These are phyloP conservation scores for Fusarium sp. DNA, from an alignment of 2,329 filamentous ascomycete species.

Conservation along the genomic window DNA sequence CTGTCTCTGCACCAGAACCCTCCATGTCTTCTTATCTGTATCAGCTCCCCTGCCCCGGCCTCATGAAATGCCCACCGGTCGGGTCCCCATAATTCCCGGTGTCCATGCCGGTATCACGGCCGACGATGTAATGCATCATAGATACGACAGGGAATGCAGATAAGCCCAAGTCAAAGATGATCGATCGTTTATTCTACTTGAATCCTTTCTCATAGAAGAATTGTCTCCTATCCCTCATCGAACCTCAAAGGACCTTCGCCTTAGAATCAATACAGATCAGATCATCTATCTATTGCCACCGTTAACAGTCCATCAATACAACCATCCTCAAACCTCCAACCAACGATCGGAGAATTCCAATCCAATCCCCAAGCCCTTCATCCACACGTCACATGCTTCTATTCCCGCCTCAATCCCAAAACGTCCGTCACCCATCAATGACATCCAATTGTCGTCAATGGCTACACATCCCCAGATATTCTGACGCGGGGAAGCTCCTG, in stretches of 20 bases:
- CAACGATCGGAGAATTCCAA: background rate
- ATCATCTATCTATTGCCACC: background rate
- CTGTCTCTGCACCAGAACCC: too few relatives aligned
- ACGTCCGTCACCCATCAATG: background rate
- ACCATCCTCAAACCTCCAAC: background rate
- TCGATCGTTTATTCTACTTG: accelerated
- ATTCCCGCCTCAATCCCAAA: slow-evolving; percentile 6
- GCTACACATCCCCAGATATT: background rate
- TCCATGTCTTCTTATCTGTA: background rate
- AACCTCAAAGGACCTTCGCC: too few relatives aligned
- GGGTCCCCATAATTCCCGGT: background rate
- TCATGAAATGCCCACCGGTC: background rate
- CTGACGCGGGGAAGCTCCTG: slow-evolving; percentile 12
- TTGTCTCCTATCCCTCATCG: accelerated
- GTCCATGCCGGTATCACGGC: background rate
- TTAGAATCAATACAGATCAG: background rate
- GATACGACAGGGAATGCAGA: background rate
- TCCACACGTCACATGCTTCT: background rate
- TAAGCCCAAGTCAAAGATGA: background rate
- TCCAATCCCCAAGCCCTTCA: background rate
- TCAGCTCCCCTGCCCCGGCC: too few relatives aligned
- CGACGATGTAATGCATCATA: background rate
- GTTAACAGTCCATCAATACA: background rate
- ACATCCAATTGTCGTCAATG: slow-evolving; percentile 18
- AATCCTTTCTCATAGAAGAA: accelerated